Evolutionary conservation across 2,329 filamentous ascomycete species (phyloP).

Genomic region (Xylariaceae sp.): DNA sequence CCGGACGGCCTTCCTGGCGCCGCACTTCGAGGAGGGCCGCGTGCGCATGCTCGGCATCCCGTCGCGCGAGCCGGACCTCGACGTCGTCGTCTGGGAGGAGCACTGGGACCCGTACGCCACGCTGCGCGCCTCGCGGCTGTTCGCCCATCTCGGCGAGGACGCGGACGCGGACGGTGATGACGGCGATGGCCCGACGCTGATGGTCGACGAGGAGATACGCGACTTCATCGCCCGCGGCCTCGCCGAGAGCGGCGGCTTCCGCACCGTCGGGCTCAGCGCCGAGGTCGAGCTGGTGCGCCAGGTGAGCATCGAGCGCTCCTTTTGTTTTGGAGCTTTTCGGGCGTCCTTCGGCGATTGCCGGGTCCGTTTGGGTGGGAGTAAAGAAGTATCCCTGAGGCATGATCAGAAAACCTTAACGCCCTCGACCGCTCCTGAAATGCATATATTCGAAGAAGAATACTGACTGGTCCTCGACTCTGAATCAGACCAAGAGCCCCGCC

Average conservation of each 20-base stretch:
- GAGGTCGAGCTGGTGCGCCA: constrained; percentile 52
- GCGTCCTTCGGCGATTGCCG: too few species aligned
- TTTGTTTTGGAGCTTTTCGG: too few species aligned
- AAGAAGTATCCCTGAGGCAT: too few species aligned
- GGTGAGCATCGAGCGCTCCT: too few species aligned
- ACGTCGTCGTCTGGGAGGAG: constrained; percentile 54
- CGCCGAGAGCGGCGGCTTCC: constrained; percentile 42
- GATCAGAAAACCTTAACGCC: too few species aligned
- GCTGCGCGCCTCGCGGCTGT: constrained; percentile 37
- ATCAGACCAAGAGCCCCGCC: constrained; percentile 44
- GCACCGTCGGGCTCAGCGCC: constrained; percentile 44
- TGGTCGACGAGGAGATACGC: constrained; percentile 58
- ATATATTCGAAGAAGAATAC: too few species aligned
- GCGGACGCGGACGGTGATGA: too few species aligned
- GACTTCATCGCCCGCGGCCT: constrained; percentile 56
- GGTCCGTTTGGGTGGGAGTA: too few species aligned
- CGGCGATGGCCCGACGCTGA: constrained; percentile 32
- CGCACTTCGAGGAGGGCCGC: constrained; percentile 53
- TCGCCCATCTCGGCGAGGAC: constrained; percentile 12
- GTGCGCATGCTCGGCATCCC: constrained; percentile 53
- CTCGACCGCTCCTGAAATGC: too few species aligned
- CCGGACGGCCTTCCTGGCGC: constrained; percentile 50
- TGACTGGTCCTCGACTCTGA: too few species aligned
- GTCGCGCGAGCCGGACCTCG: constrained; percentile 37
- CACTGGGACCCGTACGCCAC: constrained; percentile 57